Conservation (phyloP, 1,284 basidiomycete genomes). For the Microbotryum scabiosae region DNA sequence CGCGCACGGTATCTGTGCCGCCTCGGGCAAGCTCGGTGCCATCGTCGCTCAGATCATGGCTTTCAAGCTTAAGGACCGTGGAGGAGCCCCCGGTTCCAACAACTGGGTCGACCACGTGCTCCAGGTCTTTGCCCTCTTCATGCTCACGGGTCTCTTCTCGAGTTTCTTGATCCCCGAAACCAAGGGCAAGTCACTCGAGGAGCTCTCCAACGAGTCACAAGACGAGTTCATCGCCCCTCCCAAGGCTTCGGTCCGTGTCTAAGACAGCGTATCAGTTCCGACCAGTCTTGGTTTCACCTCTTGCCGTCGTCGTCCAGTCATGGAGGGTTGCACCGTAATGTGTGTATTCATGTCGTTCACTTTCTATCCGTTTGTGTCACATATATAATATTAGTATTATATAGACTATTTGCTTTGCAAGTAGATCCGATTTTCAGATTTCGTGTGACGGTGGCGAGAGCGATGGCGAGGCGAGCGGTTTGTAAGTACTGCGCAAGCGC, state of each 20-base stretch:
- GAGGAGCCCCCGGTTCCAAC: conserved; percentile 15
- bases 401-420: too few relatives aligned
- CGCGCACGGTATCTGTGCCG: conserved; percentile 75
- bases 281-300: background rate
- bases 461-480: too few relatives aligned
- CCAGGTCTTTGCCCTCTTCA: conserved; percentile 66
- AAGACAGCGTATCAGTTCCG: too few relatives aligned
- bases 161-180: conserved; percentile 70
- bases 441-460: too few relatives aligned
- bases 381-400: too few relatives aligned
- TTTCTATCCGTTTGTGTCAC: too few relatives aligned
- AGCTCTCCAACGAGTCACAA: conserved; percentile 38
- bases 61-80: conserved; percentile 30
- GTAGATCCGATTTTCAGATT: too few relatives aligned
- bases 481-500: too few relatives aligned
- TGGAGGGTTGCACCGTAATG: background rate
- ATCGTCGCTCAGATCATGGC: conserved; percentile 62
- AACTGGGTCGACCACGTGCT: conserved; percentile 42
- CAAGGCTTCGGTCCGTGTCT: too few relatives aligned
- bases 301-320: background rate
- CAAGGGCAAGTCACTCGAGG: conserved; percentile 58
- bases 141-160: conserved; percentile 65
- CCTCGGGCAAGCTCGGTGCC: conserved; percentile 65
- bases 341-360: background rate
- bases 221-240: conserved; percentile 22